Conservation (phyloP, 1,284 basidiomycete species). For the Tylopilus orsonianus region DNA sequence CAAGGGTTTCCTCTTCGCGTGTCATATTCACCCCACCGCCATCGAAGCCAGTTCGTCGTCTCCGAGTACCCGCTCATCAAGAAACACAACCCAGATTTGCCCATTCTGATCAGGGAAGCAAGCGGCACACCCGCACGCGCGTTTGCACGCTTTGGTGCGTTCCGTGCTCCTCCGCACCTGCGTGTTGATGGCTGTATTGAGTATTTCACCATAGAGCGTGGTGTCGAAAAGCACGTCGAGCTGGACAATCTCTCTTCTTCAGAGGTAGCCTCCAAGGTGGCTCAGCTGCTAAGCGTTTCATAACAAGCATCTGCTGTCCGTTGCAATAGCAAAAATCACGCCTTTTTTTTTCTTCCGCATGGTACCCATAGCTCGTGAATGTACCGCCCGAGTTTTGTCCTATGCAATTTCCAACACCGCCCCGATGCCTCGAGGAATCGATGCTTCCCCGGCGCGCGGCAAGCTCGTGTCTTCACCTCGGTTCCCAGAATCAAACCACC, state of each 20-base stretch:
- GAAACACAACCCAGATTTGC: conserved; percentile 86
- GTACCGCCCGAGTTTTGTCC: background rate
- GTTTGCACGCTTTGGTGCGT: conserved; percentile 90
- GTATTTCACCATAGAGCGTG: conserved; percentile 52
- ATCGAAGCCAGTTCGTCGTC: conserved; percentile 77
- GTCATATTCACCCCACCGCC: conserved; percentile 1
- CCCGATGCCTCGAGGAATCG: conserved; percentile 24
- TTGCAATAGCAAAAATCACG: conserved; percentile 13
- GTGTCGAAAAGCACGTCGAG: conserved; percentile 77
- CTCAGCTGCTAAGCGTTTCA: conserved; percentile 49
- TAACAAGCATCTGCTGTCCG: conserved; percentile 12
- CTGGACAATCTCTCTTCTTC: conserved; percentile 73
- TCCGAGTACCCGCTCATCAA: conserved; percentile 82
- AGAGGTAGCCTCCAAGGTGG: conserved; percentile 71
- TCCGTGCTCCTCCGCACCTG: conserved; percentile 10
- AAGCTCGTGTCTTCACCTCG: conserved; percentile 17
- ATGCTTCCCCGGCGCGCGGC: conserved; percentile 11
- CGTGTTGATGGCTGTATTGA: conserved; percentile 16
- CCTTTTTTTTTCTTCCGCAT: background rate
- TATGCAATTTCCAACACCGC: conserved; percentile 15
- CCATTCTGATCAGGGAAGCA: conserved; percentile 90
- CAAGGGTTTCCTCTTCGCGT: conserved; percentile 12
- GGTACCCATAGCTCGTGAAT: background rate
- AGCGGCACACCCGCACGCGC: conserved; percentile 82
- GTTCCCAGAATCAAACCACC: conserved; percentile 8